Evolutionary conservation across 2,329 filamentous ascomycete genomes (phyloP), one percentile per base, ranked within the genome.

Genomic region (Fusarium incarnatum): DNA sequence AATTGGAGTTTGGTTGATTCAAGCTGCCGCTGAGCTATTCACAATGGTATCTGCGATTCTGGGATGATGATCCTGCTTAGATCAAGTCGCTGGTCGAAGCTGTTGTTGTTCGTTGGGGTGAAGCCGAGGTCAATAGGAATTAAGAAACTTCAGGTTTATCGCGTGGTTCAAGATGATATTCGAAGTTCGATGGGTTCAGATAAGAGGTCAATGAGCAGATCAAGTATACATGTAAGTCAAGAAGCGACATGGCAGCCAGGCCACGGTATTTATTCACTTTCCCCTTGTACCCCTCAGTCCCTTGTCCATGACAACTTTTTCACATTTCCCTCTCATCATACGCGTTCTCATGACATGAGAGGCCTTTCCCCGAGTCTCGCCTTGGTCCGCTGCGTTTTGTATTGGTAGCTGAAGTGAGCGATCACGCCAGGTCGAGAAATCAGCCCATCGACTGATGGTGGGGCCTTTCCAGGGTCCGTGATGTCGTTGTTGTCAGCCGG

Each of bases 341-440:
- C 60, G 52, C 68, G 20, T 25, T 40, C 64, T 68, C 60, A 55
- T 68, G 54, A 47, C 50, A 64, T 46, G 65, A 57, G 54, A 58
- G 49, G 44, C 54, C 59, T 64, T 64, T 64, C 41, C 53, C 71
- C 74, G 72, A 75, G 54, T 73, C 72, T 76, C 74, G 74, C 74
- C 74, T 76, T 68, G 65, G 67, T 76, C 74, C 74, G 74, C 66
- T 54, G 27, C 45, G 45, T 41, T 47, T 60, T 68, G 59, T 70
- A 41, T 42, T 16, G 34, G 23, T 20, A 41, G 49, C 49, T 52
- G 67, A 73, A 65, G 63, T 76, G 67, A 76, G 65, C 68, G 54
- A 76, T 76, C 74, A 76, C 72, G 74, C 74, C 73, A 76, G 73
- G 58, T 72, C 55, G 57, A 60, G 60, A 75, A 69, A 76, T 76